Percentiles rank a stretch among this genome's conserved stretches.
These are phyloP conservation scores for Trichophyton schoenleinii DNA, from an alignment of 2,329 filamentous ascomycete genomes.

Conservation along the genomic window DNA sequence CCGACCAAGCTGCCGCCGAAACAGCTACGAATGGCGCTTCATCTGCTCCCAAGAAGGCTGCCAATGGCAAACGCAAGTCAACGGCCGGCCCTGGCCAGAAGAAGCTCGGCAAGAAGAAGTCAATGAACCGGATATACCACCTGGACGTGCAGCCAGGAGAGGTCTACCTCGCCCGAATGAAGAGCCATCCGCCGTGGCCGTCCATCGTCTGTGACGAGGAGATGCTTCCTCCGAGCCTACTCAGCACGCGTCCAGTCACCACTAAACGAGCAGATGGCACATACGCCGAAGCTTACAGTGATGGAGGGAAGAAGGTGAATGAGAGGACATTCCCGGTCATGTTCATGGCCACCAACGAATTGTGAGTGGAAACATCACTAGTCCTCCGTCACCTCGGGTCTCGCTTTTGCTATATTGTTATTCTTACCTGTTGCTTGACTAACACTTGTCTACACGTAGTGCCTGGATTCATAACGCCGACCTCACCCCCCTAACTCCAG, in stretches of 20 bases:
- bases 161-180: constrained; percentile 83
- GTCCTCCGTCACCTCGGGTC: background rate
- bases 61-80: constrained; percentile 57
- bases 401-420: constrained; percentile 2
- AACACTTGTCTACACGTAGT: constrained; percentile 37
- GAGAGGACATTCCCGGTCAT: constrained; percentile 89
- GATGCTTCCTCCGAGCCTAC: constrained; percentile 71
- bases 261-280: constrained; percentile 71
- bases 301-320: constrained; percentile 71
- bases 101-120: constrained; percentile 77
- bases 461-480: constrained; percentile 84
- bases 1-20: constrained; percentile 17
- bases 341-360: constrained; percentile 91
- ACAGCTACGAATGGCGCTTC: constrained; percentile 37
- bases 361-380: constrained; percentile 51
- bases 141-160: constrained; percentile 80
- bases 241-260: constrained; percentile 70
- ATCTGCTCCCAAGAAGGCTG: constrained; percentile 39
- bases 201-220: constrained; percentile 86
- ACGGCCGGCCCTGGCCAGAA: constrained; percentile 52
- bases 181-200: constrained; percentile 90
- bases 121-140: constrained; percentile 56
- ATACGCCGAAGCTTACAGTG: constrained; percentile 74
- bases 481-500: constrained; percentile 62
- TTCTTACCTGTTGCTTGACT: background rate